Evolutionary conservation across 305 asterid species (phyloP).

Genomic region (Rubia tinctorum): DNA sequence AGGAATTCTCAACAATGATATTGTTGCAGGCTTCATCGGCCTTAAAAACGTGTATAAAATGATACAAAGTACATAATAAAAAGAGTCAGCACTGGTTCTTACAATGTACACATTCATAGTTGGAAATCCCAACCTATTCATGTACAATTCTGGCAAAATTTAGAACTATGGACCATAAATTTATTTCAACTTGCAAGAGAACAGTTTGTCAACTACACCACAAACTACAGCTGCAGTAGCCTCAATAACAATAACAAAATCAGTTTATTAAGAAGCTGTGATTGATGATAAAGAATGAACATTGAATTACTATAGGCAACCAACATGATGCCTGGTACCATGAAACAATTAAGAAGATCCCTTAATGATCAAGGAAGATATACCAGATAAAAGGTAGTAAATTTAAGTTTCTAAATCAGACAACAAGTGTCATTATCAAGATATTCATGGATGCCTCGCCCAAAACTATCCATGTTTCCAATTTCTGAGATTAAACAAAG

Average conservation of each 20-base stretch:
- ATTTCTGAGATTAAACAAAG: neutral
- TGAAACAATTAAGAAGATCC: neutral
- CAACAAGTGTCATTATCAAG: neutral
- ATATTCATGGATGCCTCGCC: too few species aligned
- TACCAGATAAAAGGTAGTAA: neutral
- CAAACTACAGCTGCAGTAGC: too few species aligned
- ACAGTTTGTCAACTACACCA: too few species aligned
- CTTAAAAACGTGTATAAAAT: neutral
- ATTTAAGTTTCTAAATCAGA: neutral
- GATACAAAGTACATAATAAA: neutral
- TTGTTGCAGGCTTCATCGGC: conserved; percentile 13
- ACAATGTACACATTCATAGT: too few species aligned
- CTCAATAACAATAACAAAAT: neutral
- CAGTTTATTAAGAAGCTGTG: neutral
- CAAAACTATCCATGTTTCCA: too few species aligned
- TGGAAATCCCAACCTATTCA: too few species aligned
- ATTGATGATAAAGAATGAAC: neutral
- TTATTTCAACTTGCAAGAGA: too few species aligned
- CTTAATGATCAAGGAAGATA: neutral
- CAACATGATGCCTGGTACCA: neutral
- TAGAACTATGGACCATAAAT: too few species aligned
- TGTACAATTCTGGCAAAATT: too few species aligned
- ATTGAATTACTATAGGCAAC: neutral
- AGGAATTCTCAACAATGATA: conserved; percentile 1
- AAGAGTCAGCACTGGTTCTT: too few species aligned